These are phyloP conservation scores for Barnettozyma vustinii DNA, from an alignment of 805 yeast genomes.

Conservation along the genomic window DNA sequence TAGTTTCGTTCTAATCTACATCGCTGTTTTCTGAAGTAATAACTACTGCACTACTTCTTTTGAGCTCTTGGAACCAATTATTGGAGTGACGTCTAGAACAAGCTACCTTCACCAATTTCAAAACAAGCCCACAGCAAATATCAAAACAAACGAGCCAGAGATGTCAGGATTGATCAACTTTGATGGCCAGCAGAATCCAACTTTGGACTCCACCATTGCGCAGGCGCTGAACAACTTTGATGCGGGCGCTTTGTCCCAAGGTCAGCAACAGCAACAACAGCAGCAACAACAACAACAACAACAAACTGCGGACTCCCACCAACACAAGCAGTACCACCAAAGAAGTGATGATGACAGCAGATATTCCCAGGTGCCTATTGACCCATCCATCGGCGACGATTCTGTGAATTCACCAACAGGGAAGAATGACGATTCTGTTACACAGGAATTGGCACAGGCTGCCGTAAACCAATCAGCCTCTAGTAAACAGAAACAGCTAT, in stretches of 20 bases:
- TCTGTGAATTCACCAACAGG: conserved; percentile 9
- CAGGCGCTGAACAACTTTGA: conserved; percentile 15
- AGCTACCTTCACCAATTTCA: background rate
- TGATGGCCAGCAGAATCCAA: conserved; percentile 10
- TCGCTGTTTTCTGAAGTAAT: background rate
- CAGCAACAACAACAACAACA: conserved; percentile 9
- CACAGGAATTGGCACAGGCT: conserved; percentile 18
- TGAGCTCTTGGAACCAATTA: background rate
- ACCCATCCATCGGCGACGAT: conserved; percentile 21
- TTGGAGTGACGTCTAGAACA: background rate
- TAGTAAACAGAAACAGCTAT: background rate
- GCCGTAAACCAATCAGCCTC: conserved; percentile 19
- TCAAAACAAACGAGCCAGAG: background rate
- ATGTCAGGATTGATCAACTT: conserved; percentile 13
- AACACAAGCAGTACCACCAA: conserved; percentile 3
- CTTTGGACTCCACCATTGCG: conserved; percentile 12
- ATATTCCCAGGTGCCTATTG: conserved; percentile 19
- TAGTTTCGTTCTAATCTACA: background rate
- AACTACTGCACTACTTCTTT: background rate
- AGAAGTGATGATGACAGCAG: conserved; percentile 1
- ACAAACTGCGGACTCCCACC: background rate
- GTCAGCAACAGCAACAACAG: conserved; percentile 9
- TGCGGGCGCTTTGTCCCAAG: conserved; percentile 6
- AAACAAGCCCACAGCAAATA: background rate
- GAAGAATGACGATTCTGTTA: conserved; percentile 3